A percentile compares a stretch with the other conserved stretches of the same genome.
These are phyloP conservation scores for Candida golubevii DNA, from an alignment of 805 yeast genomes.

Conservation along the genomic window DNA sequence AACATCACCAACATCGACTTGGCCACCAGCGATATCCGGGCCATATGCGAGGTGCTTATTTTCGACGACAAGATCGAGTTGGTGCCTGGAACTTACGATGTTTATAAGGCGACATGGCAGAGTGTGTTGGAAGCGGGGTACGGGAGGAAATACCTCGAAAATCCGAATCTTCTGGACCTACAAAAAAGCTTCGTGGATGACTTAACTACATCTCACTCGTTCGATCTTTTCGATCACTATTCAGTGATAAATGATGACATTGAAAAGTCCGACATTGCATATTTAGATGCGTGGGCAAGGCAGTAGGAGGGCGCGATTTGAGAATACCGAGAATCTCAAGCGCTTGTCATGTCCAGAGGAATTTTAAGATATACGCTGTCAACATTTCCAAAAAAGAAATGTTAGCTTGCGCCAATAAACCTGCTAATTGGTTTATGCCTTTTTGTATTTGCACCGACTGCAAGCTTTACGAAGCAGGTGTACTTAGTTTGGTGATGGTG, in stretches of 20 bases:
- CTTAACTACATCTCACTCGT: constrained; percentile 17
- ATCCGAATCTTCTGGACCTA: constrained; percentile 7
- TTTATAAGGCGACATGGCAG: constrained; percentile 80
- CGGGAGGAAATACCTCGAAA: constrained; percentile 31
- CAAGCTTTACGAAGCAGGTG: too few relatives aligned
- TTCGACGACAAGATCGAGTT: constrained; percentile 83
- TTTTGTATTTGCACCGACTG: too few relatives aligned
- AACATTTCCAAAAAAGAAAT: too few relatives aligned
- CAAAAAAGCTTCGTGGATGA: constrained; percentile 13
- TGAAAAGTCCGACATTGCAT: constrained; percentile 37
- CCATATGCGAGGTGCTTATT: constrained; percentile 82
- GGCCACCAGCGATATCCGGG: constrained; percentile 64
- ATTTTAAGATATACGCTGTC: too few relatives aligned
- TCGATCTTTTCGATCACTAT: constrained; percentile 41
- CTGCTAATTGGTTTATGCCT: too few relatives aligned
- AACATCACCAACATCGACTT: constrained; percentile 82
- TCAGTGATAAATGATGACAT: constrained; percentile 35
- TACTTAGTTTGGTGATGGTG: too few relatives aligned
- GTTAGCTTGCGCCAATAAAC: too few relatives aligned
- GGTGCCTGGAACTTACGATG: constrained; percentile 47
- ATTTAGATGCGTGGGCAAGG: constrained; percentile 46
- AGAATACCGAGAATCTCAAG: too few relatives aligned
- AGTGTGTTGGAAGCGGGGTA: constrained; percentile 70
- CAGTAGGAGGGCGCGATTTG: neutral
- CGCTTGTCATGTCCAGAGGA: too few relatives aligned